A percentile compares a stretch with the other conserved stretches of the same genome.
phyloP scores from a whole-genome alignment of 163 green algal genomes.

The Scenedesmus sp. region DNA sequence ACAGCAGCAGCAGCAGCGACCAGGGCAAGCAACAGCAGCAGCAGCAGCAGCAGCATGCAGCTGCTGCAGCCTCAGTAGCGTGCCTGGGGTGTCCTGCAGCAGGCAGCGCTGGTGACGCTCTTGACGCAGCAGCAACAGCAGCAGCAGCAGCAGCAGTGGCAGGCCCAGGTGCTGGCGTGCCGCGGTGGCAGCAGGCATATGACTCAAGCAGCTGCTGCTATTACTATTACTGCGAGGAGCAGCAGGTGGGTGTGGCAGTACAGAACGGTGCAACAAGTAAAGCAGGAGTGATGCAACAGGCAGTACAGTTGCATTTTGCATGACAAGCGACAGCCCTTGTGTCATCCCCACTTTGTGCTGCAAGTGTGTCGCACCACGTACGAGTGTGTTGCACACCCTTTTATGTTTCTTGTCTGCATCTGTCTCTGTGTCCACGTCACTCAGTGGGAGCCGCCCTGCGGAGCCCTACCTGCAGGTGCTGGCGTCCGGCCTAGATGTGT shows the following conservation, averaged over 20 bases:
- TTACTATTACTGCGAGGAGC: conserved; percentile 47
- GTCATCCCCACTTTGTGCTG: no score
- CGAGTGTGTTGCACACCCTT: background rate
- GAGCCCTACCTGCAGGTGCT: no score
- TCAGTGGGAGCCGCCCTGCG: no score
- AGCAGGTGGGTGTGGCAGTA: conserved; percentile 30
- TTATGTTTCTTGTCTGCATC: no score
- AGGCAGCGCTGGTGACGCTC: background rate
- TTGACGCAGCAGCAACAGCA: background rate
- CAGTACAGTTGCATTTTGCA: background rate
- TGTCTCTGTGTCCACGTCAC: no score
- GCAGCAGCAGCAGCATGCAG: background rate
- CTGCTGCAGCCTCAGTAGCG: conserved; percentile 3
- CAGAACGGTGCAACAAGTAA: background rate
- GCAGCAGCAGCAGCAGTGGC: background rate
- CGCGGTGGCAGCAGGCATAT: conserved; percentile 35
- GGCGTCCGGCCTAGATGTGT: no score
- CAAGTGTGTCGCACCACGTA: no score
- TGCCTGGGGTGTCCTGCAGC: background rate
- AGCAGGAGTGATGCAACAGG: background rate
- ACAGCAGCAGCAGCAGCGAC: conserved; percentile 21
- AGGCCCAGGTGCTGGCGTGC: background rate
- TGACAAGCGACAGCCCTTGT: no score
- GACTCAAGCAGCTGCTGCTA: conserved; percentile 16
- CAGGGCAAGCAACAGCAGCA: background rate